phyloP scores from a whole-genome alignment of 768 basidiomycete species.

The Pulveroboletus sp. region DNA sequence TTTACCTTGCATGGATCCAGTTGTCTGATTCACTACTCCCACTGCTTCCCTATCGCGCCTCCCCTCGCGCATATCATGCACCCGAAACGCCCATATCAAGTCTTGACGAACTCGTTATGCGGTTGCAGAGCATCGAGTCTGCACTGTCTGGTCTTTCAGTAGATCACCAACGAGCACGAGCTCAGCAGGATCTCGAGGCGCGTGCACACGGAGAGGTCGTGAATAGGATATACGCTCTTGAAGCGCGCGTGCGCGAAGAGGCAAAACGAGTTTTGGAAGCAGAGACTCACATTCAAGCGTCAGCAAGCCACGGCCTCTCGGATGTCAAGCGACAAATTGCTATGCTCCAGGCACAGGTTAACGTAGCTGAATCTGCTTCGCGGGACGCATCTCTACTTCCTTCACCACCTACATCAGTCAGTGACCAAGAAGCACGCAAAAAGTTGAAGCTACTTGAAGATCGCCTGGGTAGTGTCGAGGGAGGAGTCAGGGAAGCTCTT shows the following conservation, averaged over 20 bases:
- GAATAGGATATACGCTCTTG: conserved; percentile 52
- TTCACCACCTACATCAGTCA: conserved; percentile 20
- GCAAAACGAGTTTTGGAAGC: conserved; percentile 48
- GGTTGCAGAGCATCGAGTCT: conserved; percentile 60
- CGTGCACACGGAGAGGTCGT: conserved; percentile 48
- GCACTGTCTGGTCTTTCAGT: conserved; percentile 55
- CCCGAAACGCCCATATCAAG: conserved; percentile 61
- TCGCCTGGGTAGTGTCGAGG: conserved; percentile 55
- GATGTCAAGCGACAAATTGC: conserved; percentile 55
- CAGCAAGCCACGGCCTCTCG: conserved; percentile 42
- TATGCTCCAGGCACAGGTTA: conserved; percentile 41
- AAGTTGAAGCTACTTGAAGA: conserved; percentile 58
- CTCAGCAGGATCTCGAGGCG: conserved; percentile 49
- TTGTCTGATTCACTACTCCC: conserved; percentile 35
- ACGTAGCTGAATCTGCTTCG: conserved; percentile 25
- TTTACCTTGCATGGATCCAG: conserved; percentile 44
- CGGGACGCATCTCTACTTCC: conserved; percentile 14
- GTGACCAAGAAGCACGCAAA: conserved; percentile 54
- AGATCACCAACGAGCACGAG: conserved; percentile 48
- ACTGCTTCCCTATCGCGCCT: conserved; percentile 31
- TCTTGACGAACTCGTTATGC: conserved; percentile 57
- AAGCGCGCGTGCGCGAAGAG: conserved; percentile 46
- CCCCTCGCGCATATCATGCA: conserved; percentile 40
- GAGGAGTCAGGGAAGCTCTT: conserved; percentile 65
- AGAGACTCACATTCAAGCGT: conserved; percentile 44